Base-by-base conservation (phyloP, 2,329 filamentous ascomycete genomes). In the Aspergillus sp. region DNA sequence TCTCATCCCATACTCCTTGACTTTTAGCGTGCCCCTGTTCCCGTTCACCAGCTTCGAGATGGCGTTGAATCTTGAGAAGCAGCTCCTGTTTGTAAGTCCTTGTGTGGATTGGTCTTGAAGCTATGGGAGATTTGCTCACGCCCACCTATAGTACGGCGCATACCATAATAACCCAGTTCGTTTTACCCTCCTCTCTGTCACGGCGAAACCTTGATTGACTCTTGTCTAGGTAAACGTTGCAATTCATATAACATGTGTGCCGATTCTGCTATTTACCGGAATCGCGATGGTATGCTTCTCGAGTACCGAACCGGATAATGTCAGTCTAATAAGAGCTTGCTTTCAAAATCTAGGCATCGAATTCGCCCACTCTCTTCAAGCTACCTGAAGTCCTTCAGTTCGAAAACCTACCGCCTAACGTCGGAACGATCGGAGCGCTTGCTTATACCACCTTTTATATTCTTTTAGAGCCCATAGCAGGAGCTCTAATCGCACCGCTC, bases 401-500 rank as follows among this genome's bases (percentile, higher is more conserved):
- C 51, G 79, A 83, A 31, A 79, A 85, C 69, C 79, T 88, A 27
- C 84, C 85, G 40, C 77, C 82, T 27, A 87, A 87, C 61, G 71
- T 82, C 59, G 85, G 83, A 51, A 87, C 85, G 3, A 78, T 84
- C 58, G 78, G 76, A 52, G 81, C 81, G 43, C 67, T 86, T 9
- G 66, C 87, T 27, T 97, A 95, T 76, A 84, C 89, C 39, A 83
- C 83, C 2, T 84, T 97, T 55, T 99, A 98, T 72, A 82, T 98
- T 48, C 84, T 99, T 21, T 88, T 99, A 69, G 95, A 99, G 72
- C 95, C 95, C 1, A 91, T 98, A 1, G 95, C 95, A 11, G 95
- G 95, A 51, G 87, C 86, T 11, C 78, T 90, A 27, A 79, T 96
- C 43, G 87, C 90, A 6, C 84, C 90, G 3, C 80, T 97, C 33